A percentile compares a stretch with the other conserved stretches of the same genome.
These are phyloP conservation scores for Sugiyamaella chiloensis DNA, from an alignment of 805 yeast species.

Conservation along the genomic window DNA sequence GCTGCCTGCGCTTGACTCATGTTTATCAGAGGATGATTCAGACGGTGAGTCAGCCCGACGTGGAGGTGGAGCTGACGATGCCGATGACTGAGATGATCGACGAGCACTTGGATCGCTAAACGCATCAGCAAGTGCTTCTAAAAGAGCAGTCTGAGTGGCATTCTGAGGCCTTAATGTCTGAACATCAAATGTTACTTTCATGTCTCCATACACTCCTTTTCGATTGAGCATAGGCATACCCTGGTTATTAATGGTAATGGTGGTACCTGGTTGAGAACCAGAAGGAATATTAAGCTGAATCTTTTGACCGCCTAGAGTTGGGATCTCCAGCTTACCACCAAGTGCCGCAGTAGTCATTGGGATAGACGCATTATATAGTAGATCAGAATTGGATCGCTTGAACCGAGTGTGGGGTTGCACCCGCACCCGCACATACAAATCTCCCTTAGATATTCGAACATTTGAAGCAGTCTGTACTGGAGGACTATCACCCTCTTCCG, in stretches of 20 bases:
- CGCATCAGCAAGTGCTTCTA: constrained; percentile 94
- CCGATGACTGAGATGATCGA: constrained; percentile 55
- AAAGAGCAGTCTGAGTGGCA: constrained; percentile 79
- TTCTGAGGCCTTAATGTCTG: constrained; percentile 70
- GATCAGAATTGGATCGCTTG: constrained; percentile 60
- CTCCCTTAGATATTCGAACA: constrained; percentile 74
- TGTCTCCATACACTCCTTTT: constrained; percentile 66
- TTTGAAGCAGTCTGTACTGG: constrained; percentile 68
- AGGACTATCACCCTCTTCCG: constrained; percentile 91
- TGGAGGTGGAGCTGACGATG: no score
- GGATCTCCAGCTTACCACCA: constrained; percentile 89
- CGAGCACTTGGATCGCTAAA: constrained; percentile 77
- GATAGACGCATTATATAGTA: constrained; percentile 62
- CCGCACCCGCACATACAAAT: constrained; percentile 74
- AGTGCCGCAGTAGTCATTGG: constrained; percentile 95
- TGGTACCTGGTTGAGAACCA: constrained; percentile 77
- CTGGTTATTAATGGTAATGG: constrained; percentile 72
- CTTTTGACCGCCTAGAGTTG: constrained; percentile 71
- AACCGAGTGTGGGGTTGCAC: constrained; percentile 74
- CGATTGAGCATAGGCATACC: constrained; percentile 73
- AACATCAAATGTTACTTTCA: constrained; percentile 71
- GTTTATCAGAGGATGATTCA: no score
- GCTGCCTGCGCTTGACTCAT: no score
- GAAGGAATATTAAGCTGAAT: constrained; percentile 76
- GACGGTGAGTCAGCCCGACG: no score